These are phyloP conservation scores for Colletotrichum scovillei DNA, from an alignment of 2,329 filamentous ascomycete species.

Conservation along the genomic window DNA sequence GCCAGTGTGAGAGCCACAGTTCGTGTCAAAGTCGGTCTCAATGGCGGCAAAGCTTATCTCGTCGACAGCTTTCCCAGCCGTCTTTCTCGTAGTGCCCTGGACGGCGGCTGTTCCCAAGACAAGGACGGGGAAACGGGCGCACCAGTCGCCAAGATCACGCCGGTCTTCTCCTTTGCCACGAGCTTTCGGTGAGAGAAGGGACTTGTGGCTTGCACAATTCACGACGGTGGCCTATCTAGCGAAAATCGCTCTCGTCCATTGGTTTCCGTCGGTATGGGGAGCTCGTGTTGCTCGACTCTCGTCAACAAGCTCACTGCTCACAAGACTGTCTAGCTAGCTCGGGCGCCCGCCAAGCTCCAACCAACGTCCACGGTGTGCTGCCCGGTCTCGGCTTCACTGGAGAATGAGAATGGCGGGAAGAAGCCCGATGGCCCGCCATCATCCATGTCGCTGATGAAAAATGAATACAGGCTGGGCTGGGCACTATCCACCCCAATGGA, in stretches of 20 bases:
- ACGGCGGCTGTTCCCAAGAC: neutral
- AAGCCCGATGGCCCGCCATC: neutral
- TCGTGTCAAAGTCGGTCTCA: neutral
- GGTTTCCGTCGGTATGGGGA: neutral
- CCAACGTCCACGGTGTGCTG: neutral
- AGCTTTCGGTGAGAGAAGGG: neutral
- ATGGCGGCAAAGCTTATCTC: conserved; percentile 26
- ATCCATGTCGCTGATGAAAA: neutral
- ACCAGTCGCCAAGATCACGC: neutral
- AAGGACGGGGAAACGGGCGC: neutral
- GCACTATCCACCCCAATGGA: neutral
- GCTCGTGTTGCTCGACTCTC: neutral
- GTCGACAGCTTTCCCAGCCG: neutral
- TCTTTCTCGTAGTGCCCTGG: neutral
- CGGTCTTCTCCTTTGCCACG: neutral
- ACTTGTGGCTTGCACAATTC: neutral
- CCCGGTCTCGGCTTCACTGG: conserved; percentile 1
- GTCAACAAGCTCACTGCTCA: neutral
- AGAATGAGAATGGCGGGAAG: neutral
- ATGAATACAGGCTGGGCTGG: neutral
- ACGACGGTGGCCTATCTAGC: neutral
- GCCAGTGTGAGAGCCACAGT: neutral
- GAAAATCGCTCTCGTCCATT: neutral
- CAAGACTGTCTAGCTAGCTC: neutral
- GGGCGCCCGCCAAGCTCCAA: neutral